Evolutionary conservation across 1,139 yeast genomes (phyloP), one percentile per base, ranked within the genome.

Genomic region (Lodderomyces parapsilosis): DNA sequence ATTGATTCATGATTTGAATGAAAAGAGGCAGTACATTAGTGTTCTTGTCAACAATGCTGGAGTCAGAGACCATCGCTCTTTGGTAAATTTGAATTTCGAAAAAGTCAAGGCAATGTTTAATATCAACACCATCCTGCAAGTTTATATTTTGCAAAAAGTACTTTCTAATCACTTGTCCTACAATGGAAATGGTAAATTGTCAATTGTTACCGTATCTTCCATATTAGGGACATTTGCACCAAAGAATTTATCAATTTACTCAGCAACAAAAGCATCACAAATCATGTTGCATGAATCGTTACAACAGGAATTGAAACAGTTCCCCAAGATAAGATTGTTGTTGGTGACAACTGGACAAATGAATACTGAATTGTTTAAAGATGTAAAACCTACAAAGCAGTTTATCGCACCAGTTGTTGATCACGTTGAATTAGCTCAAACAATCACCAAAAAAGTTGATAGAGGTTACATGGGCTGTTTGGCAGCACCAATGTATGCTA

Each of bases 21-120:
- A 43, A 1, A 44, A 52, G n/a, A 53, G 60, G 9, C 63, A 66
- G 2, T 50, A 55, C 17, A 64, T 86, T 2, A 74, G 81, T 25
- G 65, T 86, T 0, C 59, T 87, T 35, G 66, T 90, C 20, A 85
- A 86, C 56, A 88, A 87, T 59, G 96, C 95, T 0, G 96, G 93
- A 0, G 63, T 82, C 9, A 69, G 91, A 41, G 81, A 80, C 38
- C 61, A 62, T 44, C 68, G 71, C 35, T 53, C 73, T 1, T 50
- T 85, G 2, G 48, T 71, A 10, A 67, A 71, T 5, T 45, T 77
- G 39, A 43, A 62, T 0, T 60, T 54, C 2, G 53, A 54, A 0
- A 62, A 66, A 9, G 65, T 80, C 3, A 49, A 56, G 2, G 50
- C 54, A 0, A 59, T 81, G 1, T 68, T 83, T 43, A 65, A 73